Evolutionary conservation across 371 early-diverging fungal species (phyloP), one percentile per base, ranked within the genome.

Genomic region (Lichtheimia corymbifera): DNA sequence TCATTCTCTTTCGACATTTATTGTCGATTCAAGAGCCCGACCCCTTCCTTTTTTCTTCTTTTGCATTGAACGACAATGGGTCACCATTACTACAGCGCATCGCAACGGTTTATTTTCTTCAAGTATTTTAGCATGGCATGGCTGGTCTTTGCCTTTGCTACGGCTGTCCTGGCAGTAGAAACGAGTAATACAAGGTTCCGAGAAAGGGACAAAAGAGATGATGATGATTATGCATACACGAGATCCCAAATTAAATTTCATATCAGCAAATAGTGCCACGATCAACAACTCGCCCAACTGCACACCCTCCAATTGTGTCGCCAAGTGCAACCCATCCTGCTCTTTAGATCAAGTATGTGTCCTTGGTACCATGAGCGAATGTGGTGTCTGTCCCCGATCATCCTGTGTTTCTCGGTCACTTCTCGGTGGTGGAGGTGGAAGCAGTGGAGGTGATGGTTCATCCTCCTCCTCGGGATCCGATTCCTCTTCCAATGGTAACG

Each of bases 321-420:
- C 66, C 18, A 59, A 43, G 17, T 80, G 80, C 53, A 40, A 63
- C 22, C 73, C 80, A 7, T 45, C 50, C 22, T 80, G 80, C 45
- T 58, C 71, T 9, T 42, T 51, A 5, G 61, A 64, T 12, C 62
- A 75, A 54, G 64, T 73, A 0, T 80, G 80, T 56, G 50, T 68
- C 9, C 24, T 75, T 6, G 65, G 68, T 13, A 77, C 74, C 30
- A 80, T 80, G 80, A 56, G 64, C 7, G 55, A 62, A 9, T 75
- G 77, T 50, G 77, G 75, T 40, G 64, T 68, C 5, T 80, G 80
- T 56, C 80, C 80, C 20, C 64, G 27, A 1, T 59, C 72, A 14
- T 67, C 55, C 30, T 80, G 80, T 63, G 56, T 77, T 44, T 62
- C 65, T 40, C 51, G 64, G 28, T 20, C 59, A 53, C 43, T 67